A percentile compares a stretch with the other conserved stretches of the same genome.
Conservation (phyloP, 345 rosid species). For the Cardamine occulta region DNA sequence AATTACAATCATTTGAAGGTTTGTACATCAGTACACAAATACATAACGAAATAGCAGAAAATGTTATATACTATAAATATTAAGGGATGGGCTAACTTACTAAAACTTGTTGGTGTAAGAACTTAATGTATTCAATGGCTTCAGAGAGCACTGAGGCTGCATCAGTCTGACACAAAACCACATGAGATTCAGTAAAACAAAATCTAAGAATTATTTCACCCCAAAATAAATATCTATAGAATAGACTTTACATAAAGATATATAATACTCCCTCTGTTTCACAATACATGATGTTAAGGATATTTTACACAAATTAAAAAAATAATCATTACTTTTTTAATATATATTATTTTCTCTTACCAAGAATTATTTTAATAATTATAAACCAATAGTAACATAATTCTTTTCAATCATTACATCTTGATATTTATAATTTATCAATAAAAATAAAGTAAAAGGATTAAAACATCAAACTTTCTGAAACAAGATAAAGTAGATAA, state of each 20-base stretch:
- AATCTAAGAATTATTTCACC: constrained; percentile 42
- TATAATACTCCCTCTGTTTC: too few relatives aligned
- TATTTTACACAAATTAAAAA: too few relatives aligned
- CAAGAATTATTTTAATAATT: too few relatives aligned
- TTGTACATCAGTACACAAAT: constrained; percentile 38
- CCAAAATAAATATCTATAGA: constrained; percentile 18
- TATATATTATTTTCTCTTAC: too few relatives aligned
- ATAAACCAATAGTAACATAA: too few relatives aligned
- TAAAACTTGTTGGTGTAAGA: constrained; percentile 87
- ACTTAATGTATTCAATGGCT: constrained; percentile 95
- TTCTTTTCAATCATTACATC: too few relatives aligned
- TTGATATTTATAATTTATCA: too few relatives aligned
- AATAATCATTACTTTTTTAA: too few relatives aligned
- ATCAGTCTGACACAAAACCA: constrained; percentile 77
- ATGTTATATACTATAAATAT: constrained; percentile 16
- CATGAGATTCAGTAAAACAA: constrained; percentile 48
- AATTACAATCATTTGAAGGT: constrained; percentile 42
- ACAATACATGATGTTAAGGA: too few relatives aligned
- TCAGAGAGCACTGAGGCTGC: constrained; percentile 99
- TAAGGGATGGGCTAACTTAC: constrained; percentile 60
- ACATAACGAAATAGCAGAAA: constrained; percentile 16
- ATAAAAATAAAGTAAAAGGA: too few relatives aligned
- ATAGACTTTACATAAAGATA: constrained; percentile 25
- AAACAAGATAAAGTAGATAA: too few relatives aligned
- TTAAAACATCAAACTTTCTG: too few relatives aligned